Evolutionary conservation across 2,329 filamentous ascomycete species (phyloP).

Genomic region (Ceratocystis variospora): DNA sequence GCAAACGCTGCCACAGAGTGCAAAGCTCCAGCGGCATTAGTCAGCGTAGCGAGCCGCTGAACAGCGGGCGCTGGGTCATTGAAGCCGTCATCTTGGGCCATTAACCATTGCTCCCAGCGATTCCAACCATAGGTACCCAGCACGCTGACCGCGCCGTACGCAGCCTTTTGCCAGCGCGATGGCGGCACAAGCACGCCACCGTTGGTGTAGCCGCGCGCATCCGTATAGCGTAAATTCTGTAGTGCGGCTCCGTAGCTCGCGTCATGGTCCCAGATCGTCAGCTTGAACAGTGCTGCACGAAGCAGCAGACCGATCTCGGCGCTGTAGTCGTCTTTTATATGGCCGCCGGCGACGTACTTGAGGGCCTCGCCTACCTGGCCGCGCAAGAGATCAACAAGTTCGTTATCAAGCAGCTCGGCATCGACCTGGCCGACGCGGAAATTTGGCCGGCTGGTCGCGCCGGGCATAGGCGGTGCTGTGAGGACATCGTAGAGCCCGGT

Average conservation of each 20-base stretch:
- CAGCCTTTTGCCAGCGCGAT: constrained; percentile 64
- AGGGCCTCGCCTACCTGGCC: constrained; percentile 76
- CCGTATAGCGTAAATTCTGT: constrained; percentile 81
- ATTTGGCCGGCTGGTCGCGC: constrained; percentile 51
- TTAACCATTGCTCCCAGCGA: constrained; percentile 78
- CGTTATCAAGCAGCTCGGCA: constrained; percentile 86
- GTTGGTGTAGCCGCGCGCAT: constrained; percentile 48
- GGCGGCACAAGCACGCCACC: constrained; percentile 54
- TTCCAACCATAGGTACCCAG: constrained; percentile 81
- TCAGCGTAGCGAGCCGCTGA: constrained; percentile 51
- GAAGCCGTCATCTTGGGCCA: constrained; percentile 63
- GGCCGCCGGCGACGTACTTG: constrained; percentile 64
- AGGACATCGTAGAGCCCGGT: constrained; percentile 38
- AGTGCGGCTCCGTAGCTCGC: constrained; percentile 87
- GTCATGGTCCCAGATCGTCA: constrained; percentile 92
- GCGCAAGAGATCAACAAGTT: constrained; percentile 73
- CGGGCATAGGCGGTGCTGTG: constrained; percentile 48
- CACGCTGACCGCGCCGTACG: constrained; percentile 76
- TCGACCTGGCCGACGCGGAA: constrained; percentile 95
- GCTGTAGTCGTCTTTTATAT: constrained; percentile 74
- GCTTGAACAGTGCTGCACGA: constrained; percentile 74
- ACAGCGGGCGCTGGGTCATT: constrained; percentile 42
- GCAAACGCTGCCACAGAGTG: constrained; percentile 71
- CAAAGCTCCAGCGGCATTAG: constrained; percentile 52
- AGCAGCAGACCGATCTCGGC: constrained; percentile 70